Conservation (phyloP, 2,329 filamentous ascomycete genomes). For the Pseudogymnoascus sp. region DNA sequence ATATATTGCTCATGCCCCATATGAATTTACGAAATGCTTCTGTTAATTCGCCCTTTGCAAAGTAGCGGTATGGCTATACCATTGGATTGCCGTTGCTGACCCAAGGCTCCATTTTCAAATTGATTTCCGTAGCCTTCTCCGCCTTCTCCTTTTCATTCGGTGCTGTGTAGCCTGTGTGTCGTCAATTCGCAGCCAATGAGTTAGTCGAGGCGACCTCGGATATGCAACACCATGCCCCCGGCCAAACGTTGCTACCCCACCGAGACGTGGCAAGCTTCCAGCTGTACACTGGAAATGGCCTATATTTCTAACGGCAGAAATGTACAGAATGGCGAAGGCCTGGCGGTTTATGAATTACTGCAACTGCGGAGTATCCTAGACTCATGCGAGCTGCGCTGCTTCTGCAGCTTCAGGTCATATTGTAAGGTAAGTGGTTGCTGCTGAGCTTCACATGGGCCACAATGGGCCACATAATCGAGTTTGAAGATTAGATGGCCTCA, state of each 20-base stretch:
- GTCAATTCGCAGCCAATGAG: neutral
- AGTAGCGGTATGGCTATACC: neutral
- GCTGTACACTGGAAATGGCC: neutral
- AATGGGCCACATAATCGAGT: neutral
- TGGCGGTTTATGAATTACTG: neutral
- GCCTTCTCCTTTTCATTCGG: constrained; percentile 4
- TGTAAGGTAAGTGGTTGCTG: neutral
- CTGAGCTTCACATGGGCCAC: constrained; percentile 1
- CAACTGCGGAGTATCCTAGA: neutral
- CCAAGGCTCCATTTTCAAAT: neutral
- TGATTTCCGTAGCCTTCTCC: constrained; percentile 1
- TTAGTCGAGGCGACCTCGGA: neutral
- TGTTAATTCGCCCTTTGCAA: neutral
- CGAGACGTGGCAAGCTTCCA: constrained; percentile 1
- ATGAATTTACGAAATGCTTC: constrained; percentile 2
- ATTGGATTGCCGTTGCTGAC: neutral
- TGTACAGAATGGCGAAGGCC: neutral
- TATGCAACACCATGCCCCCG: neutral
- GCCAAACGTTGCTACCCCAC: constrained; percentile 7
- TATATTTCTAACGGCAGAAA: neutral
- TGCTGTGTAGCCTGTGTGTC: neutral
- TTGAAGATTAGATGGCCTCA: constrained; percentile 2
- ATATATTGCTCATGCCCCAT: neutral
- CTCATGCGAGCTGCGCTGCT: neutral
- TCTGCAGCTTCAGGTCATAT: constrained; percentile 3